Base-by-base conservation (phyloP, 768 basidiomycete genomes). In the Termitomyces sp. region DNA sequence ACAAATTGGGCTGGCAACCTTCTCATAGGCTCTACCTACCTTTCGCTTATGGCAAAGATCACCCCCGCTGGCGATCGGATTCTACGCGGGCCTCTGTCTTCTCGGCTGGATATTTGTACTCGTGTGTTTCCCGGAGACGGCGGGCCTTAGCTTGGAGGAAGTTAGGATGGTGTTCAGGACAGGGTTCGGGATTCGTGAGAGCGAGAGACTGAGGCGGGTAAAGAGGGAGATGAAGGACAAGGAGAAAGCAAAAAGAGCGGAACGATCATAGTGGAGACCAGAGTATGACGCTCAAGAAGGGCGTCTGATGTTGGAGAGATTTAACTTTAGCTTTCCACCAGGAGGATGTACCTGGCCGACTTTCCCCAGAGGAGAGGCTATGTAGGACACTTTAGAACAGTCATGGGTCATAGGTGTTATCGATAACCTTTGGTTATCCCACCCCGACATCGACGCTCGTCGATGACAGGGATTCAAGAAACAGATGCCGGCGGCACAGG, bases 1-100 rank as follows among this genome's bases (percentile, higher is more conserved):
- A 86, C 85, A 21, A 92, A 91, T 71, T 92, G 90, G 90, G 79
- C 79, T 31, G 79, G 79, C 11, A 93, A 92, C 69, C 75, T 92
- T 31, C 76, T 92, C 63, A 89, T 92, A 65, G 82, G 83, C 6
- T 82, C 87, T 17, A 93, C 92, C 8, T 93, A 90, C 71, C 83
- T 91, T 47, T 87, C 85, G 8, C 79, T 93, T 48, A 90, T 92
- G 85, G 75, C 80, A 21, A 72, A 74, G 34, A 89, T 89, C 63
- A 89, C 89, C 1, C 87, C 89, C 0, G 74, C 86, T 0, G 89
- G 89, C 1, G 87, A 90, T 90, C 62, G 87, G 85, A 5, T 83
- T 91, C 66, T 92, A 90, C 63, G 87, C 85, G 0, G 86, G 86
- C 2, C 72, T 90, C 14, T 91, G 89, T 69, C 69, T 86, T 5